Base-by-base conservation (phyloP, 2,329 filamentous ascomycete species). In the Fusarium sp. region DNA sequence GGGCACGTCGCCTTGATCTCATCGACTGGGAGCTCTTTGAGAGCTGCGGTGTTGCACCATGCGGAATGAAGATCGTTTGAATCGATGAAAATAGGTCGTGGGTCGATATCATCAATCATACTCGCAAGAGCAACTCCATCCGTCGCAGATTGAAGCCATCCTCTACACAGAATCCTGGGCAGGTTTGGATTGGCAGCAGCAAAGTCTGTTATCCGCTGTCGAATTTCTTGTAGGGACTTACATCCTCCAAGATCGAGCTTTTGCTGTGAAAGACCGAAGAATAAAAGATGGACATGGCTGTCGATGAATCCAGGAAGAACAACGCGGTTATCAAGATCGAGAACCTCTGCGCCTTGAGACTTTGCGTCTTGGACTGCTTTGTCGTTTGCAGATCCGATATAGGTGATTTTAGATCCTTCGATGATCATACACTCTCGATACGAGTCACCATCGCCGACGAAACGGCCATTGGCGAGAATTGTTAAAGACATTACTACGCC, bases 291-390 rank as follows among this genome's bases (percentile, higher is more conserved):
- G 73, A 87, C 85, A 52, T 89, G 87, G 4, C 85, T 85, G 69
- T 89, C 87, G 41, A 88, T 84, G 68, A 88, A 88, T 5, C 86
- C 84, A 0, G 87, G 87, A 0, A 88, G 78, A 8, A 88, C 78
- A 3, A 79, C 78, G 36, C 76, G 76, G 8, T 80, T 78, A 1
- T 66, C 26, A 12, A 79, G 52, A 42, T 80, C 67, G 83, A 84
- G 77, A 8, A 71, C 4, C 4, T 75, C 8, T 9, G 60, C 75
- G 6, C 64, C 67, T 0, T 50, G 24, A 1, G 47, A 38, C 2
- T 72, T 76, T 10, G 66, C 66, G 14, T 28, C 17, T 30, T 42
- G n/a, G 0, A 76, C 66, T 18, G 4, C 5, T 6, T 66, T 30
- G 12, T 69, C 26, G 1, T 59, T 28, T 38, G 67, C 58, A 0